phyloP scores from a whole-genome alignment of 768 basidiomycete genomes.

The Collybiopsis luxurians region DNA sequence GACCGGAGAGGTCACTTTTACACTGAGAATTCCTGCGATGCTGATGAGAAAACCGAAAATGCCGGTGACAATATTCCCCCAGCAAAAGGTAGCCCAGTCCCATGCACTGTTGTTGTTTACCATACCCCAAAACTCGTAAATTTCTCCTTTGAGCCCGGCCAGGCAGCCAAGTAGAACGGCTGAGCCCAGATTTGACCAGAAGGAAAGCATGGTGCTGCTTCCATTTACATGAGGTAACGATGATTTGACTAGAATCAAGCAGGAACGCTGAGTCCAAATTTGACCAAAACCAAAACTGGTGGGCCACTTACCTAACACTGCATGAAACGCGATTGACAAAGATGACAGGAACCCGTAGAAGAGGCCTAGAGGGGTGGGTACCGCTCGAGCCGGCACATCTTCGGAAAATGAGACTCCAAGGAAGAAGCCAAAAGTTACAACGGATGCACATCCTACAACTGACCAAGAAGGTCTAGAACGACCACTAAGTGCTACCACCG shows the following conservation, averaged over 20 bases:
- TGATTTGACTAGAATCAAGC: constrained; percentile 78
- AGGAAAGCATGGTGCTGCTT: constrained; percentile 69
- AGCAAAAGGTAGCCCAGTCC: constrained; percentile 27
- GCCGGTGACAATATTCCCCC: constrained; percentile 43
- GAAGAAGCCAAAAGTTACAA: constrained; percentile 79
- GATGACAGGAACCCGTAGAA: constrained; percentile 69
- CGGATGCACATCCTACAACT: constrained; percentile 60
- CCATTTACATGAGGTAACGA: constrained; percentile 65
- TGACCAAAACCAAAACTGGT: too few relatives aligned
- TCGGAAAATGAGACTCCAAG: constrained; percentile 42
- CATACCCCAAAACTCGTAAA: constrained; percentile 47
- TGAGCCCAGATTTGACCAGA: constrained; percentile 73
- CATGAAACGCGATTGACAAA: constrained; percentile 71
- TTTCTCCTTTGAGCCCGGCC: constrained; percentile 66
- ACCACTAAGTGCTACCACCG: constrained; percentile 62
- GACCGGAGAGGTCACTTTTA: constrained; percentile 83
- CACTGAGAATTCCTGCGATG: constrained; percentile 73
- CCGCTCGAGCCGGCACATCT: constrained; percentile 51
- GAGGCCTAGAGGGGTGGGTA: constrained; percentile 55
- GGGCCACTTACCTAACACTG: too few relatives aligned
- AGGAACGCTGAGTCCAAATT: too few relatives aligned
- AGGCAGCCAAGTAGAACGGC: constrained; percentile 57
- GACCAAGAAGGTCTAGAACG: constrained; percentile 54
- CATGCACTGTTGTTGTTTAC: constrained; percentile 22
- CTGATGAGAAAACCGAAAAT: constrained; percentile 78